These are phyloP conservation scores for Phialophora macrospora DNA, from an alignment of 2,329 filamentous ascomycete genomes.

Conservation along the genomic window DNA sequence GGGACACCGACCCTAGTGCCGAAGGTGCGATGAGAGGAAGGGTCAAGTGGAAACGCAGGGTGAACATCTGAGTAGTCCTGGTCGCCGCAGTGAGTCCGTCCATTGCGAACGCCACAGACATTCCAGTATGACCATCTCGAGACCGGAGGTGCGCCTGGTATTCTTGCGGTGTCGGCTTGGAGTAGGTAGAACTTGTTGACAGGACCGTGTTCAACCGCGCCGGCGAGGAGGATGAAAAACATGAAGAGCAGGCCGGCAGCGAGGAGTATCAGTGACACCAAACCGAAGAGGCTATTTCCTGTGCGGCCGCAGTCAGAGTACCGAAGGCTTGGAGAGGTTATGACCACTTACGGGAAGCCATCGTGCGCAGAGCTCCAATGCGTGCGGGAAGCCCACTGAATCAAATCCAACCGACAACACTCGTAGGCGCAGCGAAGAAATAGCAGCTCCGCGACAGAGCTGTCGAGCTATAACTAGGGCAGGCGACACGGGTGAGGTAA, in stretches of 20 bases:
- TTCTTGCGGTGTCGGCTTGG: constrained; percentile 73
- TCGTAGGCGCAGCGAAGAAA: background rate
- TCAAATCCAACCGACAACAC: background rate
- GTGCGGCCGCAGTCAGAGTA: constrained; percentile 4
- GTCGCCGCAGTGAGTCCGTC: constrained; percentile 49
- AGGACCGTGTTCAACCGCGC: constrained; percentile 59
- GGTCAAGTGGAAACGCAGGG: constrained; percentile 70
- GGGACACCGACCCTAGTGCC: constrained; percentile 60
- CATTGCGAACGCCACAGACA: constrained; percentile 68
- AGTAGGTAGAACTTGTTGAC: constrained; percentile 85
- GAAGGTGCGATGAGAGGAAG: constrained; percentile 62
- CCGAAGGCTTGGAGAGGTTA: background rate
- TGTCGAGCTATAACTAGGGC: background rate
- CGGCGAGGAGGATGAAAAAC: constrained; percentile 69
- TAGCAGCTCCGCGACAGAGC: constrained; percentile 4
- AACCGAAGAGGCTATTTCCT: constrained; percentile 60
- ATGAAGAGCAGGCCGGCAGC: constrained; percentile 67
- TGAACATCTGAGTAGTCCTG: constrained; percentile 68
- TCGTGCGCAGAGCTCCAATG: constrained; percentile 18
- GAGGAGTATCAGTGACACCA: constrained; percentile 65
- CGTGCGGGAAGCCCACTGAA: constrained; percentile 2
- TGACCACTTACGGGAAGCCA: constrained; percentile 43
- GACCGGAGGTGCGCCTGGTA: constrained; percentile 66
- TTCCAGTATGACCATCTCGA: constrained; percentile 93
- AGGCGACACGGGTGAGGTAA: background rate